These are phyloP conservation scores for Dimocarpus longan DNA, from an alignment of 345 rosid genomes.

Conservation along the genomic window DNA sequence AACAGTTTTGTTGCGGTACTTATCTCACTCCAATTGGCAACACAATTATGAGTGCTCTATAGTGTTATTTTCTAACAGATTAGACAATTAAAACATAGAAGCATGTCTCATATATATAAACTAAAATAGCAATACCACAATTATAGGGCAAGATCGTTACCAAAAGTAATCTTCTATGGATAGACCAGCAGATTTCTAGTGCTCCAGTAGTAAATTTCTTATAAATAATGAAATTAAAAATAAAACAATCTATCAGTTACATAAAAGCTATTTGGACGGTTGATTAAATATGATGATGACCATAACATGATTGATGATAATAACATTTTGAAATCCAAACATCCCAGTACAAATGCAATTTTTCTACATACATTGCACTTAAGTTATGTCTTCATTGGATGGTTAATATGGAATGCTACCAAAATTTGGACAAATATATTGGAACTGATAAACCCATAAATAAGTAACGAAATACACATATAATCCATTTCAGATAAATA, in stretches of 20 bases:
- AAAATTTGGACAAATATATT: neutral
- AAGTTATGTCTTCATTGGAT: neutral
- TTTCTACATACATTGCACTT: neutral
- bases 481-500: neutral
- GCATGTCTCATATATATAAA: neutral
- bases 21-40: too few relatives aligned
- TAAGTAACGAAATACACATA: neutral
- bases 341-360: neutral
- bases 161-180: slow-evolving; percentile 44
- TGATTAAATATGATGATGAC: neutral
- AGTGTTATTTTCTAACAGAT: too few relatives aligned
- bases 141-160: neutral
- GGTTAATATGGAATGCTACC: neutral
- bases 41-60: too few relatives aligned
- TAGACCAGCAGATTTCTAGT: slow-evolving; percentile 50
- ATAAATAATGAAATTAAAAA: neutral
- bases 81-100: too few relatives aligned
- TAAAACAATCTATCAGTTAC: neutral
- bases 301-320: neutral
- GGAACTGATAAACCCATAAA: neutral
- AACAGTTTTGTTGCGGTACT: too few relatives aligned
- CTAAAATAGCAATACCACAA: neutral
- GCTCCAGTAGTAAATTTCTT: slow-evolving; percentile 58
- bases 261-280: neutral
- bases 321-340: neutral